A percentile compares a stretch with the other conserved stretches of the same genome.
phyloP scores from a whole-genome alignment of 345 rosid species.

The Pugionium dolabratum region DNA sequence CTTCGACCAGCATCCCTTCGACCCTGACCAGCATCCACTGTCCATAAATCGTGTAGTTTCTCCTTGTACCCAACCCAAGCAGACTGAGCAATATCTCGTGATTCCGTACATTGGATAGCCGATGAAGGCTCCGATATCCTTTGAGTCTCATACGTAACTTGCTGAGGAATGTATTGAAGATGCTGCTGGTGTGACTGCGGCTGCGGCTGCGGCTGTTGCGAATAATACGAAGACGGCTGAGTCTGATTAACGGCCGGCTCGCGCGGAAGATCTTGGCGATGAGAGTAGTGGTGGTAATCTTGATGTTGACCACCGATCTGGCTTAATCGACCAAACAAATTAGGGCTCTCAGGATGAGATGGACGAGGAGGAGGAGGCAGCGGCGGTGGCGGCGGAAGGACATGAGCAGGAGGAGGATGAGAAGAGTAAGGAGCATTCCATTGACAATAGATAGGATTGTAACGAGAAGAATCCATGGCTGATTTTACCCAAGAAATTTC shows the following conservation, averaged over 20 bases:
- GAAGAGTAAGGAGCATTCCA: conserved; percentile 51
- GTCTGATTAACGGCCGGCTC: conserved; percentile 20
- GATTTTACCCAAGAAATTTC: background rate
- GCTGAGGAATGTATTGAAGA: conserved; percentile 42
- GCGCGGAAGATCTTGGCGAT: conserved; percentile 37
- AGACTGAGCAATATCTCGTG: conserved; percentile 33
- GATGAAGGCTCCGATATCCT: conserved; percentile 35
- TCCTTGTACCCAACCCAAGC: conserved; percentile 36
- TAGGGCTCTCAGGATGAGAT: conserved; percentile 40
- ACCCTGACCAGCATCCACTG: conserved; percentile 15
- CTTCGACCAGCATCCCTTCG: conserved; percentile 35
- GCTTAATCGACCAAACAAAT: conserved; percentile 21
- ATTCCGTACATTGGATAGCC: conserved; percentile 33
- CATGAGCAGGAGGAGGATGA: conserved; percentile 36
- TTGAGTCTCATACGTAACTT: conserved; percentile 42
- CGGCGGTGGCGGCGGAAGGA: conserved; percentile 33
- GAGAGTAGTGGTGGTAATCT: conserved; percentile 34
- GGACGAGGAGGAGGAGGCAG: conserved; percentile 29
- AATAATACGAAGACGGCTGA: conserved; percentile 35
- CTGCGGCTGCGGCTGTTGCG: conserved; percentile 34
- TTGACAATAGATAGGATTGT: conserved; percentile 39
- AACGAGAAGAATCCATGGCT: conserved; percentile 55
- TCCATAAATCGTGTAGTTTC: conserved; percentile 40
- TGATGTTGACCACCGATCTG: conserved; percentile 19
- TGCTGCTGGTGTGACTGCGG: conserved; percentile 34